phyloP scores from a whole-genome alignment of 306 rosid genomes.

The Sesbania bispinosa region DNA sequence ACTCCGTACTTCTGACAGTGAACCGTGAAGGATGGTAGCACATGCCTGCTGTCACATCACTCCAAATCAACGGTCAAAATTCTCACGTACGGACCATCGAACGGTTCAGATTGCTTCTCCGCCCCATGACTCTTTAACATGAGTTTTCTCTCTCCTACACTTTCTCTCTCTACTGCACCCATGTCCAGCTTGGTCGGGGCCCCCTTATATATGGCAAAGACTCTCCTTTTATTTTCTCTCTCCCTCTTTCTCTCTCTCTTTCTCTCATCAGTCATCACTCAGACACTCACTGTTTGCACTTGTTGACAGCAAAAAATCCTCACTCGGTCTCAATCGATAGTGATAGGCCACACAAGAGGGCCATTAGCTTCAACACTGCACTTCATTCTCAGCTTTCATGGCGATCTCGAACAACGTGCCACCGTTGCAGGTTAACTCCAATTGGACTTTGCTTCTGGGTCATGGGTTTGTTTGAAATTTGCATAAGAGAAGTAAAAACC shows the following conservation, averaged over 20 bases:
- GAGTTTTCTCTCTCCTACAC: slow-evolving; percentile 20
- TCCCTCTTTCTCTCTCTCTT: not conserved
- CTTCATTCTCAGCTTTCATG: slow-evolving; percentile 42
- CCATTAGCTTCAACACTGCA: slow-evolving; percentile 34
- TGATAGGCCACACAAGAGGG: slow-evolving; percentile 46
- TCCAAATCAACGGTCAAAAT: slow-evolving; percentile 30
- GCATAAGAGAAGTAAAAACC: not conserved
- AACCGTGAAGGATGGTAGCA: slow-evolving; percentile 84
- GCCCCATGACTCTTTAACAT: too few species aligned
- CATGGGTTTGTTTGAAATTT: slow-evolving; percentile 1
- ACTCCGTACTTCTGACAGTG: slow-evolving; percentile 87
- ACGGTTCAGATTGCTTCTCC: slow-evolving; percentile 29
- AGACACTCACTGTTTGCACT: too few species aligned
- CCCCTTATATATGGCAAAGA: slow-evolving; percentile 52
- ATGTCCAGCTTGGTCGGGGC: slow-evolving; percentile 65
- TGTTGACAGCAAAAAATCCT: too few species aligned
- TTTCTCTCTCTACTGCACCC: slow-evolving; percentile 35
- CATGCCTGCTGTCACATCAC: slow-evolving; percentile 74
- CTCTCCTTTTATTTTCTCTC: slow-evolving; percentile 16
- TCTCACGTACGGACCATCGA: slow-evolving; percentile 32
- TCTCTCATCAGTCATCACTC: not conserved
- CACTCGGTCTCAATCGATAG: slow-evolving; percentile 51
- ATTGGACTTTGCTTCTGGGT: slow-evolving; percentile 6
- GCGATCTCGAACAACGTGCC: slow-evolving; percentile 43
- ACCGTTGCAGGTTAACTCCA: not conserved